Evolutionary conservation across 306 rosid genomes (phyloP).

Genomic region (Hippophae gyantsensis): DNA sequence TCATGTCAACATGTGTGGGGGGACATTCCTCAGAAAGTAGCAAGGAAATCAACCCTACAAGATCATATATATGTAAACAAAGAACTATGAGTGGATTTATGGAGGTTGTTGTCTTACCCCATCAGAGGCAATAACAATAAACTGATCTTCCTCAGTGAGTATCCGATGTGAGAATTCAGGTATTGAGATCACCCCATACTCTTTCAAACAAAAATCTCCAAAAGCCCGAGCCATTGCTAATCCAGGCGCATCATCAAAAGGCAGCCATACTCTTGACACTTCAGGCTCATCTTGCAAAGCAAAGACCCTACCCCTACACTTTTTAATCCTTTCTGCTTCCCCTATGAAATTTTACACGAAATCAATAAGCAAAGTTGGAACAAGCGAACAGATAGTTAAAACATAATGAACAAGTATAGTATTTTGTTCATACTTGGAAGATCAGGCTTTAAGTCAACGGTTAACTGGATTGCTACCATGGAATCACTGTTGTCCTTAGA

Average conservation of each 20-base stretch:
- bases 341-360: conserved; percentile 26
- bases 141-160: conserved; percentile 75
- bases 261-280: conserved; percentile 89
- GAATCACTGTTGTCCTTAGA: conserved; percentile 57
- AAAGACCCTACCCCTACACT: conserved; percentile 88
- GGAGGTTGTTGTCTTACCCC: conserved; percentile 56
- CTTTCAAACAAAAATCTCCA: conserved; percentile 93
- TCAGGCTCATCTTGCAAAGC: conserved; percentile 96
- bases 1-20: no score
- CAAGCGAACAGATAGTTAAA: conserved; percentile 14
- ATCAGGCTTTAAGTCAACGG: conserved; percentile 93
- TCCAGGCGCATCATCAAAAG: conserved; percentile 93
- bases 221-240: conserved; percentile 99
- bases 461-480: conserved; percentile 66
- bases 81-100: background rate
- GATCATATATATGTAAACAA: background rate
- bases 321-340: conserved; percentile 90
- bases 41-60: background rate
- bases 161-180: conserved; percentile 75
- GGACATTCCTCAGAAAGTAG: no score
- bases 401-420: background rate
- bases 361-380: conserved; percentile 9
- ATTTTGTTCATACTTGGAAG: conserved; percentile 58
- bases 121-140: conserved; percentile 89
- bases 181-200: conserved; percentile 85